phyloP scores from a whole-genome alignment of 192 early-diverging fungal genomes.

The Spizellomyces punctatus region DNA sequence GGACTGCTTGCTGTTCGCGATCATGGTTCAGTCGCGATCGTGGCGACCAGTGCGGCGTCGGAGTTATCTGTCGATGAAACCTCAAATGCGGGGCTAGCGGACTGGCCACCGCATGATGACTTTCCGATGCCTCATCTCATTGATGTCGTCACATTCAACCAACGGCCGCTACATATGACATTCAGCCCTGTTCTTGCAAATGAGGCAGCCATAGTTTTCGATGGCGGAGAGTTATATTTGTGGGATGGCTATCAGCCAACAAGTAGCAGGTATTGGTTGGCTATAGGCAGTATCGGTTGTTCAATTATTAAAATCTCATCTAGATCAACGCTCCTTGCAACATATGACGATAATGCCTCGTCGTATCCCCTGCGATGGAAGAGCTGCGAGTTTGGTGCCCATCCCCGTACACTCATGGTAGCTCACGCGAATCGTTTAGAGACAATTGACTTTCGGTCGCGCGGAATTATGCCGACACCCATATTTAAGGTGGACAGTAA shows the following conservation, averaged over 20 bases:
- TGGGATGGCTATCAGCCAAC: constrained; percentile 11
- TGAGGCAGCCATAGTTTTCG: constrained; percentile 23
- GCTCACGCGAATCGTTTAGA: constrained; percentile 16
- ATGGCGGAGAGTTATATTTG: constrained; percentile 18
- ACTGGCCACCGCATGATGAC: neutral
- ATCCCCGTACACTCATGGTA: constrained; percentile 20
- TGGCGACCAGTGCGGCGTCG: neutral
- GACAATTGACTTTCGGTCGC: constrained; percentile 15
- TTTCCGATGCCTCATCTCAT: neutral
- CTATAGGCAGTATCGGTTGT: neutral
- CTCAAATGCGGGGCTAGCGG: neutral
- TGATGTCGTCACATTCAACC: neutral
- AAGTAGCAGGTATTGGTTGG: neutral
- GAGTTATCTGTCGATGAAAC: neutral
- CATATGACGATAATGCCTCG: constrained; percentile 3
- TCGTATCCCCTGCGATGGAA: constrained; percentile 20
- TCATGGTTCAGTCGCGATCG: neutral
- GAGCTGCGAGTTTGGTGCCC: constrained; percentile 15
- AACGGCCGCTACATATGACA: constrained; percentile 23
- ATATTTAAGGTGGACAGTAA: neutral
- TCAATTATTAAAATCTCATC: neutral
- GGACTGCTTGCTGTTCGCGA: neutral
- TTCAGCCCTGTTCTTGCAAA: constrained; percentile 17
- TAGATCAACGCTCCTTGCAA: neutral
- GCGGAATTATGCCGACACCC: neutral